Conservation (phyloP, 192 early-diverging fungal species). For the Globomyces pollinis-pini region DNA sequence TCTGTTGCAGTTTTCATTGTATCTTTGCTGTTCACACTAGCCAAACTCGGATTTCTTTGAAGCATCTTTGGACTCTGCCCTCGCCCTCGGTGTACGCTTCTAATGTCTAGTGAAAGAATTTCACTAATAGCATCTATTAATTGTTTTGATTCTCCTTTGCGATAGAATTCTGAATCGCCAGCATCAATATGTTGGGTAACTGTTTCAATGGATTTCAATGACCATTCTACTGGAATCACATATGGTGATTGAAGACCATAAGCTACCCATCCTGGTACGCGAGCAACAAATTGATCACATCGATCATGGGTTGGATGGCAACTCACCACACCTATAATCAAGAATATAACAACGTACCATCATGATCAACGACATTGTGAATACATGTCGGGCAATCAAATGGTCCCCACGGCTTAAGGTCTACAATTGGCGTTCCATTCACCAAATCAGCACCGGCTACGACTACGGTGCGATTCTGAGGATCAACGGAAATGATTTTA, state of each 20-base stretch:
- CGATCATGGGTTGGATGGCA: conserved; percentile 3
- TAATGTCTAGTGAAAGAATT: conserved; percentile 2
- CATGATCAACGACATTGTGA: conserved; percentile 4
- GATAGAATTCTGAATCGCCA: not conserved
- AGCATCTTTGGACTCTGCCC: not conserved
- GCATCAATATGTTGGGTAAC: not conserved
- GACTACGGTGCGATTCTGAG: conserved; percentile 6
- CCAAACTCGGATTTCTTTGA: not conserved
- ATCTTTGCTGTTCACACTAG: not conserved
- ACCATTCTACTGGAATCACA: conserved; percentile 18
- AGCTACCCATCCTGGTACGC: conserved; percentile 28
- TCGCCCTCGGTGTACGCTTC: conserved; percentile 7
- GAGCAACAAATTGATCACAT: conserved; percentile 4
- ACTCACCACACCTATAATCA: no score
- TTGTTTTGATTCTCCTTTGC: not conserved
- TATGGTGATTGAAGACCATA: conserved; percentile 22
- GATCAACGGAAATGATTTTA: conserved; percentile 19
- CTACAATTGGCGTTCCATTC: conserved; percentile 25
- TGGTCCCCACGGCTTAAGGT: conserved; percentile 33
- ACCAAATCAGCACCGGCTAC: conserved; percentile 25
- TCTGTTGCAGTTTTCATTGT: not conserved
- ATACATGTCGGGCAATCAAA: conserved; percentile 24
- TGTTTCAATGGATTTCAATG: not conserved
- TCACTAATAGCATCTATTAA: conserved; percentile 3
- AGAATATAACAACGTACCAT: not conserved